Base-by-base conservation (phyloP, 164 flowering plant genomes). In the Sextonia rubra region DNA sequence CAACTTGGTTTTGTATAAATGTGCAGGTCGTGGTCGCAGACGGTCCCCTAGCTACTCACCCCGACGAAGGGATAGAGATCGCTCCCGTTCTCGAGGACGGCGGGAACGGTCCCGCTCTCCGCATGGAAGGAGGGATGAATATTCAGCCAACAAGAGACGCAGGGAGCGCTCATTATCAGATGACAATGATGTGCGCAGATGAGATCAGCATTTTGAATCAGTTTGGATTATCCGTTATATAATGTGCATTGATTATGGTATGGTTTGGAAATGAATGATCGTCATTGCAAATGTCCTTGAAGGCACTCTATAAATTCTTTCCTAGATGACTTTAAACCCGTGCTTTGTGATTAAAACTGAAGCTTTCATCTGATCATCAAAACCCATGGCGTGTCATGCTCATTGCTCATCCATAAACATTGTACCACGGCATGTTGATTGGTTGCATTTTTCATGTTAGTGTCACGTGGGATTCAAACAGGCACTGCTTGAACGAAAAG, bases 41-140 rank as follows among this genome's bases (percentile, higher is more conserved):
- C 72, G 83, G 48, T 84, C 89, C 29, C 83, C 83, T 12, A 84
- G 86, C 76, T 80, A 74, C 69, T 88, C 90, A 14, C 87, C 90
- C 47, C 80, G 77, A 18, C 64, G 85, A 30, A 60, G 74, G 58
- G 83, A 76, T 17, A 84, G 84, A 71, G 85, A 82, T 55, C 73
- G n/a, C 55, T 74, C 73, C 49, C 69, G 80, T 68, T 48, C 74
- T 15, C 80, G 84, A 76, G 82, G 74, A 27, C 79, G 85, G 47
- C 75, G 82, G 20, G 80, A 77, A 71, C 77, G 86, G 79, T 84
- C 88, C 30, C 82, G 80, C 47, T 85, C 90, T 24, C 88, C 86
- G 29, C 72, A 73, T 69, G 74, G 81, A 20, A 73, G 83, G 75
- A 83, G 78, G 70, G 71, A 52, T 27, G 86, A 80, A 25, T 56